These are phyloP conservation scores for Phytophthora pinifolia DNA, from an alignment of 352 stramenopile genomes.

Conservation along the genomic window DNA sequence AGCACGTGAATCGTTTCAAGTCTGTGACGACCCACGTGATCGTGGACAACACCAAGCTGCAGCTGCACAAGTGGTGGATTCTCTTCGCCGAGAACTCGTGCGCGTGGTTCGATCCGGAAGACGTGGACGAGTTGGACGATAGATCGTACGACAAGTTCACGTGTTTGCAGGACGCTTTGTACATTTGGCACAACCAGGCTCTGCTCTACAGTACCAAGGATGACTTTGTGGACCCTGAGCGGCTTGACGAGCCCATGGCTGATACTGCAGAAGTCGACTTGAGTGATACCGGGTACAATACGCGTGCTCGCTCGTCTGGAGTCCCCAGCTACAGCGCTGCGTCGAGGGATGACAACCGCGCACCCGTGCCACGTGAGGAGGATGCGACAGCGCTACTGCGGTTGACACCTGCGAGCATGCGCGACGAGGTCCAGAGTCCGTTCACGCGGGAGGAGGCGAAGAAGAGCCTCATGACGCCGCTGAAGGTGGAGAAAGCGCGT, in stretches of 20 bases:
- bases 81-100: slow-evolving; percentile 68
- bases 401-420: slow-evolving; percentile 48
- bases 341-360: background rate
- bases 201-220: slow-evolving; percentile 68
- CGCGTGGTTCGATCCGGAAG: slow-evolving; percentile 61
- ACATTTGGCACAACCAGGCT: slow-evolving; percentile 65
- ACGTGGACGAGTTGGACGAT: slow-evolving; percentile 42
- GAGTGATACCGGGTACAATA: slow-evolving; percentile 9
- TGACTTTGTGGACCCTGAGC: slow-evolving; percentile 25
- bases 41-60: slow-evolving; percentile 60
- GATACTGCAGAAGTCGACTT: slow-evolving; percentile 2
- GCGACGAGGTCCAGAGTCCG: slow-evolving; percentile 37
- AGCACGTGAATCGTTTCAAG: slow-evolving; percentile 68
- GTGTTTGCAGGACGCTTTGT: slow-evolving; percentile 74
- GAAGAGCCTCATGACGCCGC: slow-evolving; percentile 31
- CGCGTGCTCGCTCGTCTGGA: slow-evolving; percentile 1
- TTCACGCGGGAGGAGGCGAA: slow-evolving; percentile 38
- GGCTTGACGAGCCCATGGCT: slow-evolving; percentile 10
- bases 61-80: slow-evolving; percentile 76
- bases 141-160: slow-evolving; percentile 84
- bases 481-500: slow-evolving; percentile 29
- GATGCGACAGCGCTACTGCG: slow-evolving; percentile 37
- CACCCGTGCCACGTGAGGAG: slow-evolving; percentile 18
- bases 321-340: background rate
- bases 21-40: slow-evolving; percentile 41